Base-by-base conservation (phyloP, 352 stramenopile genomes). In the Globisporangium barbulae region DNA sequence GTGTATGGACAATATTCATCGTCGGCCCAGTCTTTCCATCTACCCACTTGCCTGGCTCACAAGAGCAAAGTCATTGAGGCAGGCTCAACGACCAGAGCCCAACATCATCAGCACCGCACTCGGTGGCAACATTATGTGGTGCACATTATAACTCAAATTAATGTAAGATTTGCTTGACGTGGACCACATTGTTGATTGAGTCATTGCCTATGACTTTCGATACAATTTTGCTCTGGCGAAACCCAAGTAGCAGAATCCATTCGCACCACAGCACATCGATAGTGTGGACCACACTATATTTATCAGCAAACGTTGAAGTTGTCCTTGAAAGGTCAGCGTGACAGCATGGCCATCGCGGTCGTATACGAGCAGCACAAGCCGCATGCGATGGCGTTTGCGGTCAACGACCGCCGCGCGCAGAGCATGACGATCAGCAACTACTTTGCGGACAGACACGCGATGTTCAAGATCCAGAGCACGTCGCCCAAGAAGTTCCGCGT, bases 381-480 rank as follows among this genome's bases (percentile, higher is more conserved):
- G 5, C 28, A 61, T 25, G 59, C 58, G 22, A 53, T 69, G 30
- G 47, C 21, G 33, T 73, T 76, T 28, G 25, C 31, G 1, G 41
- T 66, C 2, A 58, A 49, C 21, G 65, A 72, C 41, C 21, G 49
- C 41, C n/a, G 42, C 5, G 6, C 63, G 25, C 61, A 70, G 59
- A 19, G 35, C 10, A 15, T 75, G 33, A 22, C 30, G 0, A 31
- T 73, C n/a, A 31, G 22, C 8, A 72, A 73, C 49, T 62, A 30
- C 17, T 61, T 30, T 52, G 64, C 37, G 42, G 65, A 68, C 44
- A 8, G 19, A 30, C 15, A 30, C 22, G 63, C 64, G 25, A 59
- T 84, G 17, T 78, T 82, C 63, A 84, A 84, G 64, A 67, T 86
- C 30, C 78, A 82, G 47, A 70, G 71, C 64, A 82, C 75, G 22